These are phyloP conservation scores for Phytophthora pinifolia DNA, from an alignment of 352 stramenopile genomes.

Conservation along the genomic window DNA sequence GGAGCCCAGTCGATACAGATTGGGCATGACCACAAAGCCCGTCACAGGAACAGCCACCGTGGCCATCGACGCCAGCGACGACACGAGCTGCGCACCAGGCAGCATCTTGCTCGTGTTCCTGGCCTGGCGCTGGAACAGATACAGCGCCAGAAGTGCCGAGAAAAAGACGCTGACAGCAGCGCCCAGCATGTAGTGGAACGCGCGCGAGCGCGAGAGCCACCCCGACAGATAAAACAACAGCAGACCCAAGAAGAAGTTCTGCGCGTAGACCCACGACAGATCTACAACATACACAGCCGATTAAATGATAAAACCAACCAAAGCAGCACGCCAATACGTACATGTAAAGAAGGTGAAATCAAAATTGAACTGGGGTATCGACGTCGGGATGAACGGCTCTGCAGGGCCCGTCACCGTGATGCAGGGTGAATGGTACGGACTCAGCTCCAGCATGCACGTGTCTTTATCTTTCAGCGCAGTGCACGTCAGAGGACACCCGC, in stretches of 20 bases:
- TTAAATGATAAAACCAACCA: not conserved
- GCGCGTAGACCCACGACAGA: slow-evolving; percentile 65
- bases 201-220: slow-evolving; percentile 61
- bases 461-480: slow-evolving; percentile 27
- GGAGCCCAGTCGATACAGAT: slow-evolving; percentile 63
- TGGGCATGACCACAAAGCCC: slow-evolving; percentile 75
- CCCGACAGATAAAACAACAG: slow-evolving; percentile 70
- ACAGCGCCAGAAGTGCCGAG: slow-evolving; percentile 73
- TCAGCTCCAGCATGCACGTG: slow-evolving; percentile 61
- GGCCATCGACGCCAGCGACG: slow-evolving; percentile 65
- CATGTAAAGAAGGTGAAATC: slow-evolving; percentile 68
- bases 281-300: slow-evolving; percentile 29
- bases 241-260: slow-evolving; percentile 76
- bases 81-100: slow-evolving; percentile 66
- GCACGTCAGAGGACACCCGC: slow-evolving; percentile 64
- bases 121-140: slow-evolving; percentile 79
- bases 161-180: slow-evolving; percentile 72
- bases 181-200: slow-evolving; percentile 81
- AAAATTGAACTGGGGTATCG: slow-evolving; percentile 47
- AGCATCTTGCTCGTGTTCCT: slow-evolving; percentile 69
- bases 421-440: slow-evolving; percentile 78
- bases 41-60: slow-evolving; percentile 76
- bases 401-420: slow-evolving; percentile 59
- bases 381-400: slow-evolving; percentile 58
- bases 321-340: slow-evolving; percentile 26